A percentile compares a stretch with the other conserved stretches of the same genome.
These are phyloP conservation scores for Daldinia concentrica DNA, from an alignment of 495 filamentous ascomycete species.

Conservation along the genomic window DNA sequence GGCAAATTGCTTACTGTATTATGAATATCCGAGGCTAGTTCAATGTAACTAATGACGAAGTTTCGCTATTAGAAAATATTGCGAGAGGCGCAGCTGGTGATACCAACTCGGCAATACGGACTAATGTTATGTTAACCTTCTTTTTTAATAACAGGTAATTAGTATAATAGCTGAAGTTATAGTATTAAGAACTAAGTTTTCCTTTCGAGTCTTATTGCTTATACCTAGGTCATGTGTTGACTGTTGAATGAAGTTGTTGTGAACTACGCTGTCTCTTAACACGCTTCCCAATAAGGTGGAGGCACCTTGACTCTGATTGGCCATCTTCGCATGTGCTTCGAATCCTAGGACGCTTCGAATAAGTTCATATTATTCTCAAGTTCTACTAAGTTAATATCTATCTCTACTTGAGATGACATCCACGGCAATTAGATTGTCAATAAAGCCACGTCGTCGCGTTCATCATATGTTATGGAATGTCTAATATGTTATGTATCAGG, in stretches of 20 bases:
- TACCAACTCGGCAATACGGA: not conserved
- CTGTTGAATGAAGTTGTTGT: not conserved
- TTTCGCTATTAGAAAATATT: slow-evolving; percentile 1
- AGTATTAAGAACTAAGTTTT: too few species aligned
- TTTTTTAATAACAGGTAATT: not conserved
- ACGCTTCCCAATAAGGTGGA: not conserved
- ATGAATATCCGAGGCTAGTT: slow-evolving; percentile 1
- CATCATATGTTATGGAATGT: not conserved
- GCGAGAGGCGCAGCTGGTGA: not conserved
- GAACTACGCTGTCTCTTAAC: not conserved
- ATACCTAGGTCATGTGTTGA: too few species aligned
- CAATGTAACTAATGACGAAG: slow-evolving; percentile 1
- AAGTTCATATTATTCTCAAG: not conserved
- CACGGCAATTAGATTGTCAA: not conserved
- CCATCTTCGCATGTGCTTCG: not conserved
- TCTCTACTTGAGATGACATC: not conserved
- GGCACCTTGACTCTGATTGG: not conserved
- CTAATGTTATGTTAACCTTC: too few species aligned
- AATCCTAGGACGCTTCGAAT: not conserved
- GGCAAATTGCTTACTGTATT: slow-evolving; percentile 42
- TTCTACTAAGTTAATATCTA: too few species aligned
- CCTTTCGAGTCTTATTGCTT: too few species aligned
- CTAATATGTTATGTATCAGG: not conserved
- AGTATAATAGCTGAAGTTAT: not conserved
- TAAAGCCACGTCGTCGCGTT: slow-evolving; percentile 1